Base-by-base conservation (phyloP, 108 stramenopile genomes). In the Cyclotella sp. region DNA sequence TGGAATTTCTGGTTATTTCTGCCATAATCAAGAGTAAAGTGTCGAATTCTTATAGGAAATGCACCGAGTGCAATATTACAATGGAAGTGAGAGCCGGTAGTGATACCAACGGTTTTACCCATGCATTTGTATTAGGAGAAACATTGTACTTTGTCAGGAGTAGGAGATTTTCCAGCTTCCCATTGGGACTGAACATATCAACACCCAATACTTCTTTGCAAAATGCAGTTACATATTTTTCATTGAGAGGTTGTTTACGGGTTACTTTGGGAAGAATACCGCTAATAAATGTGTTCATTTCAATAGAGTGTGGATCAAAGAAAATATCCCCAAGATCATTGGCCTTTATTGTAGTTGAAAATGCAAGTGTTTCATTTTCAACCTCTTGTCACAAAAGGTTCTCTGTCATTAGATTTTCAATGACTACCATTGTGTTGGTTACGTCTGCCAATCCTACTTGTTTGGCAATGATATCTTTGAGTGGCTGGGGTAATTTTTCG, bases 1-100 rank as follows among this genome's bases (percentile, higher is more conserved):
- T 21, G 91, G 91, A 52, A 87, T 58, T 51, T 94, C 93, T 0
- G 85, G 54, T n/a, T 92, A 88, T 41, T 80, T 77, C 63, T 94
- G 93, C 76, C 79, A 89, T 52, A 91, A 66, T 29, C 81, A 51
- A 68, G 64, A 75, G 71, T 85, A 87, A 3, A 90, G 44, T 9
- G 71, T 10, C 49, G 65, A 24, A 84, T 83, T 49, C 87, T 89
- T 14, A 88, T 63, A 0, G 73, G 85, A 51, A 84, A 85, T 18
- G 87, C 45, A 15, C 84, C 89, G 26, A 90, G 91, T 12, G 66
- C 92, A 22, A 70, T 91, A 18, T 74, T 94, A 85, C 29, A 88
- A 92, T 4, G 8, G 85, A 78, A 24, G 78, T 24, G 22, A 90
- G 49, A 14, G 83, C 88, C 8, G 77, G 28, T n/a, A 82, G 40